Evolutionary conservation across 2,329 filamentous ascomycete genomes (phyloP), one percentile per base, ranked within the genome.

Genomic region (Moelleriella libera): DNA sequence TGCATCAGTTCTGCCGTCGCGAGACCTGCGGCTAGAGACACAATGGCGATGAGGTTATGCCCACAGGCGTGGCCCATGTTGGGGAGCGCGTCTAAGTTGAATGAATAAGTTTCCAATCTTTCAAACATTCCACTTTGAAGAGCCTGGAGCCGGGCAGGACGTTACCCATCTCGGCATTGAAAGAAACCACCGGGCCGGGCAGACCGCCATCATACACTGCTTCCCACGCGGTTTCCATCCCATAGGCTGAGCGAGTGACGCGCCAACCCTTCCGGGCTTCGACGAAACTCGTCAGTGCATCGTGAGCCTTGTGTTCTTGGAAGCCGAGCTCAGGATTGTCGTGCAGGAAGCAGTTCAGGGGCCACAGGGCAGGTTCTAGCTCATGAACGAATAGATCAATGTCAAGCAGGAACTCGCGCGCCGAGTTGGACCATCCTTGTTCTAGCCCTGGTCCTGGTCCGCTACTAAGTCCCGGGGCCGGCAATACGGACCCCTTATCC

Each of bases 61-160:
- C 74, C 74, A 48, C 74, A 77, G 6, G 71, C 71, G 52, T 76
- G 72, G 37, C 72, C 72, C 6, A 75, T 5, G 9, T 45, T 29
- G 1, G 48, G 68, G 0, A 72, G 60, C 0, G 70, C 70, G 49
- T 75, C 71, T 50, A 10, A 28, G 21, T 6, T 7, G 11, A n/a
- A 7, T 12, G 8, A 12, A 12, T 37, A 8, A 37, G 32, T 37
- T 8, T 8, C 32, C 32, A 37, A 21, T 21, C 21, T 21, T 21
- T 21, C 21, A 21, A 21, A 21, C 21, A 21, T 21, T 21, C 21
- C 21, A 21, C 21, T 21, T 39, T 39, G 34, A 39, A 9, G 10
- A 5, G 14, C 7, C 10, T 7, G 7, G 9, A 41, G 40, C 10
- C 7, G 40, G 40, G 2, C 11, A n/a, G 14, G 14, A 7, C 2